Percentiles rank a stretch among this genome's conserved stretches.
phyloP scores from a whole-genome alignment of 805 yeast species.

The Suhomyces emberorum region DNA sequence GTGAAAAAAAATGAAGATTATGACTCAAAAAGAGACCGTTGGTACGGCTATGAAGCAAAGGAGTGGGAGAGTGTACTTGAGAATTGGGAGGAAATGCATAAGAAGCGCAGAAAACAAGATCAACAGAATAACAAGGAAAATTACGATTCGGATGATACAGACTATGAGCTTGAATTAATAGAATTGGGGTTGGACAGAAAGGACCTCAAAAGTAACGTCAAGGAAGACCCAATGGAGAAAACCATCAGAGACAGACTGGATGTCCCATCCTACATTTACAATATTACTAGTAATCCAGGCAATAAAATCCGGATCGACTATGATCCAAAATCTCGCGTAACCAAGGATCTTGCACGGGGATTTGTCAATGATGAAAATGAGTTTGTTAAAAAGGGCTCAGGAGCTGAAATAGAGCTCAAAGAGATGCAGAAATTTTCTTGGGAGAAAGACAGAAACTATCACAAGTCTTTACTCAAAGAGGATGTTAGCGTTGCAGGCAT shows the following conservation, averaged over 20 bases:
- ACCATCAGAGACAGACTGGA: constrained; percentile 68
- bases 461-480: constrained; percentile 7
- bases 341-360: constrained; percentile 25
- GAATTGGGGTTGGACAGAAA: constrained; percentile 31
- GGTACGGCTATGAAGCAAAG: constrained; percentile 72
- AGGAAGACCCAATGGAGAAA: constrained; percentile 38
- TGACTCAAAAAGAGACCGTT: constrained; percentile 73
- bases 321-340: constrained; percentile 51
- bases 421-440: constrained; percentile 35
- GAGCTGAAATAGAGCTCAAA: constrained; percentile 26
- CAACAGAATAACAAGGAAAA: constrained; percentile 8
- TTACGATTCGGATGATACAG: constrained; percentile 35
- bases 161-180: constrained; percentile 37
- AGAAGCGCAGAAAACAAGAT: constrained; percentile 6
- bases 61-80: constrained; percentile 55
- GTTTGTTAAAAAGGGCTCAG: constrained; percentile 53
- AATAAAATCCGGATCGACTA: constrained; percentile 35
- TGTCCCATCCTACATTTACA: constrained; percentile 62
- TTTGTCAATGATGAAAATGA: constrained; percentile 39
- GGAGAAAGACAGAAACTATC: constrained; percentile 23
- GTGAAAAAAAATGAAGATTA: constrained; percentile 40
- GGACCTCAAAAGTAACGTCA: constrained; percentile 21
- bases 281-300: constrained; percentile 28
- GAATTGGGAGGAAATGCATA: constrained; percentile 43
- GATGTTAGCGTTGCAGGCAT: constrained; percentile 4